Evolutionary conservation across 352 stramenopile species (phyloP).

Genomic region (Elongisporangium undulatum): DNA sequence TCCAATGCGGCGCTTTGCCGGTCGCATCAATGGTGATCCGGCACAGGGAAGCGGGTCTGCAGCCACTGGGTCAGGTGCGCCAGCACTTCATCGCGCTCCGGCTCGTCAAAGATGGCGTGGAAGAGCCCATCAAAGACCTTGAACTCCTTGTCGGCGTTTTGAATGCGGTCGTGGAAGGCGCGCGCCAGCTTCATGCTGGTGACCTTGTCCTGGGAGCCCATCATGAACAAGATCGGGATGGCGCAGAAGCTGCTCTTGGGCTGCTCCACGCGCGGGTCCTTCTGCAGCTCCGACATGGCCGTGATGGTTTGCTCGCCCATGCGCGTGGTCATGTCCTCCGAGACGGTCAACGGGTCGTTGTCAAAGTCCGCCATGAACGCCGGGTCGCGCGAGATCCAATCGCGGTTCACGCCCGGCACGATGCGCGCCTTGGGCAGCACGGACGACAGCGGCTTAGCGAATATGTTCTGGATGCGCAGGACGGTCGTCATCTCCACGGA

Average conservation of each 20-base stretch:
- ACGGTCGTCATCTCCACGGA: constrained; percentile 16
- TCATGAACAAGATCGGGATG: constrained; percentile 21
- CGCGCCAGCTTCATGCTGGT: constrained; percentile 38
- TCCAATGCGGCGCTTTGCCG: not conserved
- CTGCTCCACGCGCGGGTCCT: constrained; percentile 24
- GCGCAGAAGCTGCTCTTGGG: constrained; percentile 20
- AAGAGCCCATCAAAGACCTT: constrained; percentile 46
- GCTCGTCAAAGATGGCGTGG: constrained; percentile 61
- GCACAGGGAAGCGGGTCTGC: constrained; percentile 23
- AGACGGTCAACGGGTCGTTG: constrained; percentile 24
- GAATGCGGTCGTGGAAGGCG: constrained; percentile 35
- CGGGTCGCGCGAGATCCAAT: constrained; percentile 19
- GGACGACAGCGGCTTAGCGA: constrained; percentile 15
- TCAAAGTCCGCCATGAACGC: constrained; percentile 22
- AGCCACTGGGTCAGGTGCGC: constrained; percentile 40
- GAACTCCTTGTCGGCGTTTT: constrained; percentile 51
- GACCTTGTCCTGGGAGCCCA: constrained; percentile 45
- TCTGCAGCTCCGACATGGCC: constrained; percentile 29
- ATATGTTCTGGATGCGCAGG: constrained; percentile 12
- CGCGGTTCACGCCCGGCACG: constrained; percentile 21
- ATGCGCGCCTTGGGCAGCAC: constrained; percentile 19
- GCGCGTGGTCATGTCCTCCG: constrained; percentile 31
- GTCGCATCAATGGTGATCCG: not conserved
- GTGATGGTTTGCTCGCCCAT: constrained; percentile 34
- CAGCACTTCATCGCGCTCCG: constrained; percentile 48